Evolutionary conservation across 306 rosid genomes (phyloP), one percentile per base, ranked within the genome.

Genomic region (Cercis canadensis): DNA sequence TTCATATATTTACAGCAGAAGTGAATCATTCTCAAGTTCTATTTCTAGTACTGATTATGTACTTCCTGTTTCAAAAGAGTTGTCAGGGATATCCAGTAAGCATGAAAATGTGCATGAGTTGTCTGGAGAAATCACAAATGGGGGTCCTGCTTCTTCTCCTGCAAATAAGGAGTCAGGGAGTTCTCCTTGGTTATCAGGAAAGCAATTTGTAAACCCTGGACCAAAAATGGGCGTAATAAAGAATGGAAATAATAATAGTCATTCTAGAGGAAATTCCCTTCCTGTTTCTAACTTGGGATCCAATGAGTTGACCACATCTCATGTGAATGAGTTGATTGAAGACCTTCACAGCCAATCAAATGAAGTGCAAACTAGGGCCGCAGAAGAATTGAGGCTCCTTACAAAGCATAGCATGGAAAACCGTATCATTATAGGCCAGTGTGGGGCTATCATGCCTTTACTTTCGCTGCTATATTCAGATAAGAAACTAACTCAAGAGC

Each of bases 321-420:
- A 76, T 74, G 88, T 94, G 69, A 78, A 50, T 71, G 81, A 86
- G 67, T 80, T 94, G 82, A 76, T 94, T 61, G 87, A 84, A 81
- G 89, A 90, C 75, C 98, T 94, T 13, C 80, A 69, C 34, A 84
- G 89, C 72, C 87, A 76, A 56, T 83, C 81, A 21, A 73, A 71
- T 47, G 92, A 87, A 76, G 77, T 75, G 59, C 88, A 94, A 78
- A 77, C 92, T 59, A 21, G 56, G 15, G 96, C 97, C 56, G 98
- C 94, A n/a, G 90, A 88, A 86, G 90, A 89, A 65, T 78, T 94
- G 79, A 83, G 98, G 79, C 87, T 90, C 54, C 88, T 84, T 61
- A 88, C 92, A 41, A 94, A 89, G 86, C 82, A 87, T 85, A 84
- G 78, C 59, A 86, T 76, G 82, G 90, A 87, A 75, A 94, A 94